Base-by-base conservation (phyloP, 371 early-diverging fungal genomes). In the Apophysomyces elegans region DNA sequence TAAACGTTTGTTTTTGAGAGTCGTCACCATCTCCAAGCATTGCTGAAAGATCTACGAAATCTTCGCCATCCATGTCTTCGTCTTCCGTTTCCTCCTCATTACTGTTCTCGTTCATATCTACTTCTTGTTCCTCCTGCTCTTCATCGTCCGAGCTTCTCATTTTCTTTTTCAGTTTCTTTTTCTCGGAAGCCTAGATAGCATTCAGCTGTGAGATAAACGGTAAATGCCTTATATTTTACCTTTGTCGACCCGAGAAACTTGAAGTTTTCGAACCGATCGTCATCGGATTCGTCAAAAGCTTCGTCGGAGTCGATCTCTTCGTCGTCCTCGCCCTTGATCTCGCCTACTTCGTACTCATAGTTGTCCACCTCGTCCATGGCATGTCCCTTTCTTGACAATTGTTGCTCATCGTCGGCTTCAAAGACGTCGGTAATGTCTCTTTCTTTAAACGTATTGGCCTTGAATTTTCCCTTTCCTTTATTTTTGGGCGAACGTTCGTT, bases 281-380 rank as follows among this genome's bases (percentile, higher is more conserved):
- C 95, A 66, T 96, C 96, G 50, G 83, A 86, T 7, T 86, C 90
- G 59, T 92, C 86, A 73, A 96, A 96, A 9, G 97, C 96, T 45
- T 90, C 94, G 68, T 94, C 96, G 36, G 94, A 93, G 58, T 92
- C 91, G 63, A 95, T 95, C 67, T 96, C 96, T 66, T 96, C 96
- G 68, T 97, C 97, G 70, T 96, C 97, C 56, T 95, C 94, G 11
- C 87, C 82, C 14, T 87, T 87, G 47, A 91, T 90, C 32, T 81
- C 80, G 26, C 88, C 91, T 4, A 85, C 85, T 63, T 91, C 81
- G 71, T 90, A 90, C 70, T 94, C 91, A 41, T 91, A 86, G 62
- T 87, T 86, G 16, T 89, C 93, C 13, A 93, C 91, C n/a, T 86
- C 79, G 69, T 93, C 93, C 62, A 91, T 68, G 37, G 78, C 76